Conservation (phyloP, 306 rosid genomes). For the Fagus sylvatica region DNA sequence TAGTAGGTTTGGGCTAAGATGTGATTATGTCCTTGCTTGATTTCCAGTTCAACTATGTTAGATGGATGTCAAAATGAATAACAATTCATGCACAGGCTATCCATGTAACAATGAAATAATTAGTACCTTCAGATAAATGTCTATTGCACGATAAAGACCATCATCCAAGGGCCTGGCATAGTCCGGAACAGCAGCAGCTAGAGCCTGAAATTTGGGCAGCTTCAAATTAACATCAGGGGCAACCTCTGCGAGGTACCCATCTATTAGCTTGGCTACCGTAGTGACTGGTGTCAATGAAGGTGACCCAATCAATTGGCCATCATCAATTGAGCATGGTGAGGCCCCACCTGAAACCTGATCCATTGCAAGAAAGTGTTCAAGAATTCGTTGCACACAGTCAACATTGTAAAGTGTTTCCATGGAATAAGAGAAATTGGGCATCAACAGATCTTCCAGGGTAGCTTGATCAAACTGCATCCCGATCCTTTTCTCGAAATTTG, state of each 20-base stretch:
- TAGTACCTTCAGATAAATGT: constrained; percentile 88
- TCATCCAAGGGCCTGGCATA: constrained; percentile 95
- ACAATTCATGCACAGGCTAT: background rate
- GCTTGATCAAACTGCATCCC: constrained; percentile 98
- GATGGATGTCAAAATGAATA: background rate
- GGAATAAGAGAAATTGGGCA: constrained; percentile 91
- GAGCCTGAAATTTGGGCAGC: constrained; percentile 85
- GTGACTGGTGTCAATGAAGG: constrained; percentile 91
- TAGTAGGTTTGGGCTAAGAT: background rate
- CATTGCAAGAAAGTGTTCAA: constrained; percentile 80
- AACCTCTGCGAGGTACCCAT: constrained; percentile 98
- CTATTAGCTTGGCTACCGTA: constrained; percentile 93
- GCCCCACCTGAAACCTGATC: constrained; percentile 75
- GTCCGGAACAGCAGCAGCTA: constrained; percentile 95
- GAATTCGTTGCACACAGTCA: constrained; percentile 89
- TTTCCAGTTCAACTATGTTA: background rate
- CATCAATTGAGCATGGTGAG: constrained; percentile 80
- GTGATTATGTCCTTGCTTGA: background rate
- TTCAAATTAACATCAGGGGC: constrained; percentile 95
- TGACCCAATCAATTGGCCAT: constrained; percentile 82
- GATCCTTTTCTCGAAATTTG: constrained; percentile 80
- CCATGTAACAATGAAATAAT: constrained; percentile 3
- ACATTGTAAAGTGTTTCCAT: constrained; percentile 98
- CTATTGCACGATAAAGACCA: constrained; percentile 94
- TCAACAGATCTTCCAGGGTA: constrained; percentile 85